A percentile compares a stretch with the other conserved stretches of the same genome.
phyloP scores from a whole-genome alignment of 345 rosid species.

The Eucalyptus melliodora region DNA sequence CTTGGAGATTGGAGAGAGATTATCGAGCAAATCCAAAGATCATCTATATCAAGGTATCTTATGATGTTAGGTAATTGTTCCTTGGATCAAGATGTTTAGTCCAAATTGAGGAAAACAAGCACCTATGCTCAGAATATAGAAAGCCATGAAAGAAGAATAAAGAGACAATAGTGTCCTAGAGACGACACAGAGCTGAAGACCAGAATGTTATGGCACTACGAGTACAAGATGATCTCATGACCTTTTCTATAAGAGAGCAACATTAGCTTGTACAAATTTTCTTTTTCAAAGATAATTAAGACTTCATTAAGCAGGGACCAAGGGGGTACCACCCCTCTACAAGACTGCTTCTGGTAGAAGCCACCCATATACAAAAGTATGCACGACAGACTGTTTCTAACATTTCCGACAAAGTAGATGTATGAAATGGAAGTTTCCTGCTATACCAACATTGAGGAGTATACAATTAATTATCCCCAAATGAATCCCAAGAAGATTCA shows the following conservation, averaged over 20 bases:
- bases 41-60: background rate
- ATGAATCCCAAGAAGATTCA: background rate
- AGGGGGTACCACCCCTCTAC: background rate
- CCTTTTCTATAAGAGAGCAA: background rate
- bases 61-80: background rate
- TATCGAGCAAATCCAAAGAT: background rate
- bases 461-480: background rate
- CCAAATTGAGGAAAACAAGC: background rate
- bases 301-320: background rate
- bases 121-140: background rate
- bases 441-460: background rate
- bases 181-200: background rate
- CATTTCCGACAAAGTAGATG: background rate
- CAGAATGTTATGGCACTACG: background rate
- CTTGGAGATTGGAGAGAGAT: background rate
- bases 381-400: background rate
- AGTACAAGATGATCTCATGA: background rate
- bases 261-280: background rate
- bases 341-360: background rate
- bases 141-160: background rate
- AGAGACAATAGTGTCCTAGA: background rate
- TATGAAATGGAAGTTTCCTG: background rate
- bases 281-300: background rate
- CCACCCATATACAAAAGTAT: background rate
- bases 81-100: background rate